Evolutionary conservation across 2,329 filamentous ascomycete genomes (phyloP).

Genomic region (Talaromyces sp.): DNA sequence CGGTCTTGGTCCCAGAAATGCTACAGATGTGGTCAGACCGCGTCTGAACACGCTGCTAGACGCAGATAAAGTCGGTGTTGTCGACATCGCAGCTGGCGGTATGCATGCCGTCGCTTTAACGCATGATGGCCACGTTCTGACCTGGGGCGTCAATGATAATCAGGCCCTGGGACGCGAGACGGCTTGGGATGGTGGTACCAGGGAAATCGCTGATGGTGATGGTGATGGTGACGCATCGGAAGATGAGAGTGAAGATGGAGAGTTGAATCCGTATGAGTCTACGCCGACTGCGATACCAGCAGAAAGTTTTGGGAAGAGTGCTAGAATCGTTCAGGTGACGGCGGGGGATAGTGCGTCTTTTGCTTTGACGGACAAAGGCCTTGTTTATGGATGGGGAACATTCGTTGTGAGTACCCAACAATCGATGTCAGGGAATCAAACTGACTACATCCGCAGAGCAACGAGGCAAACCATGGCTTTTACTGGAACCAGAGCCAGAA

Average conservation of each 20-base stretch:
- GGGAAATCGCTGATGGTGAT: constrained; percentile 25
- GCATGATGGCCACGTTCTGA: constrained; percentile 72
- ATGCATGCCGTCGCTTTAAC: constrained; percentile 77
- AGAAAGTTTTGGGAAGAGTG: constrained; percentile 56
- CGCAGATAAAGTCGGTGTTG: constrained; percentile 50
- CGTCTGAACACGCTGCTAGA: constrained; percentile 59
- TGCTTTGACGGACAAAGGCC: constrained; percentile 69
- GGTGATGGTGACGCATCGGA: constrained; percentile 32
- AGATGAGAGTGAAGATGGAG: constrained; percentile 51
- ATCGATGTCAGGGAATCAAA: background rate
- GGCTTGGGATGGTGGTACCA: constrained; percentile 56
- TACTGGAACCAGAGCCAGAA: constrained; percentile 32
- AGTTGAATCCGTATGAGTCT: constrained; percentile 69
- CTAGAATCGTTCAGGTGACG: constrained; percentile 64
- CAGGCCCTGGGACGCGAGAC: constrained; percentile 74
- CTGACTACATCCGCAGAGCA: constrained; percentile 34
- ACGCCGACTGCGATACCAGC: constrained; percentile 60
- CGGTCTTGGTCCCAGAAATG: background rate
- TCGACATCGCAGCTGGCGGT: constrained; percentile 60
- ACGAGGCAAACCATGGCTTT: constrained; percentile 60
- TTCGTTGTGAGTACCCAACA: constrained; percentile 46
- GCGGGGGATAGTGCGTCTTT: constrained; percentile 75
- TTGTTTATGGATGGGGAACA: constrained; percentile 80
- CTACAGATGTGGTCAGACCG: constrained; percentile 2
- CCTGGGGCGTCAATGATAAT: constrained; percentile 87